These are phyloP conservation scores for Hirschfeldia incana DNA, from an alignment of 345 rosid genomes.

Conservation along the genomic window DNA sequence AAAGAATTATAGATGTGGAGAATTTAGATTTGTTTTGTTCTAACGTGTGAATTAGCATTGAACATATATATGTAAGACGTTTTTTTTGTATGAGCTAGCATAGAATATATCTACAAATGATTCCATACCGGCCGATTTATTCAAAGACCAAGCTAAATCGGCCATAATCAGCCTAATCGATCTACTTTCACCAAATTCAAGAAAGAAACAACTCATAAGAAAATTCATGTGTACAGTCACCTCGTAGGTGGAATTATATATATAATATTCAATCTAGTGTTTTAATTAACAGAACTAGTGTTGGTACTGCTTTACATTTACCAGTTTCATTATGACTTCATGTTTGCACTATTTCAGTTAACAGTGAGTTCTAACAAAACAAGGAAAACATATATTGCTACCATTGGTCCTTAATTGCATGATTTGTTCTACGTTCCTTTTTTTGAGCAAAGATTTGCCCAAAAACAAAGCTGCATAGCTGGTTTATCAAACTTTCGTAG, in stretches of 20 bases:
- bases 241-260: background rate
- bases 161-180: conserved; percentile 33
- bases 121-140: background rate
- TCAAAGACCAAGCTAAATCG: conserved; percentile 9
- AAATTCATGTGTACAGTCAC: background rate
- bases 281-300: background rate
- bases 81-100: background rate
- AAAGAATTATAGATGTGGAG: background rate
- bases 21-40: background rate
- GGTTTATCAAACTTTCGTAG: conserved; percentile 1
- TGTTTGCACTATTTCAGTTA: no score
- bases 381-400: no score
- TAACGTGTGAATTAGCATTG: background rate
- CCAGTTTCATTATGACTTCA: no score
- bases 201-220: background rate
- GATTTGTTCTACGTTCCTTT: background rate
- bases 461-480: background rate
- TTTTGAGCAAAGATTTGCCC: background rate
- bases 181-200: conserved; percentile 22
- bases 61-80: background rate
- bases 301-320: no score
- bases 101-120: background rate
- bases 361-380: no score
- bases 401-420: background rate
- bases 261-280: background rate